These are phyloP conservation scores for Aegilops sharonensis DNA, from an alignment of 176 grass and related monocot genomes.

Conservation along the genomic window DNA sequence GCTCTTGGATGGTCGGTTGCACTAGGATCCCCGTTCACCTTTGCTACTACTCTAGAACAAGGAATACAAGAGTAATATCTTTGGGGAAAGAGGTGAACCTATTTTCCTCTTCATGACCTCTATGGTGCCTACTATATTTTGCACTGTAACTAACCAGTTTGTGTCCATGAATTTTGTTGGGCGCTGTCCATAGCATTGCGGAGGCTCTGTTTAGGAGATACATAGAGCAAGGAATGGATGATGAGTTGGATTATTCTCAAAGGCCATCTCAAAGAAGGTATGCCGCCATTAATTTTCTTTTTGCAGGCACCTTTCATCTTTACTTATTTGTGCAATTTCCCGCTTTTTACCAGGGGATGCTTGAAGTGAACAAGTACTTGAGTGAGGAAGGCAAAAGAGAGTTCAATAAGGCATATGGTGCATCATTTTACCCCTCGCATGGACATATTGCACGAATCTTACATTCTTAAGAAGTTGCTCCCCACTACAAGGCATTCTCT, in stretches of 20 bases:
- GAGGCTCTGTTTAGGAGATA: too few species aligned
- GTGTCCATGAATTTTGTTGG: too few species aligned
- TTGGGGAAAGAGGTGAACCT: conserved; percentile 62
- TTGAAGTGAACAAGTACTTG: conserved; percentile 58
- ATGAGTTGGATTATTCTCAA: conserved; percentile 5
- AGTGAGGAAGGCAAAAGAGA: conserved; percentile 62
- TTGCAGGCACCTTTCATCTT: neutral
- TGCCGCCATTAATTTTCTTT: neutral
- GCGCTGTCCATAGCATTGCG: too few species aligned
- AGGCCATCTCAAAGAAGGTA: conserved; percentile 69
- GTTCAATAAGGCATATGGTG: conserved; percentile 61
- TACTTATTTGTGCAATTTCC: neutral
- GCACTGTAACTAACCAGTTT: too few species aligned
- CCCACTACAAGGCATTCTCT: too few species aligned
- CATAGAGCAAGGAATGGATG: too few species aligned
- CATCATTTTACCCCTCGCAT: conserved; percentile 68
- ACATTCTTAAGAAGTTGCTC: too few species aligned
- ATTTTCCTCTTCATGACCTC: neutral
- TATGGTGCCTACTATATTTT: too few species aligned
- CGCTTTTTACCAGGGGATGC: conserved; percentile 48
- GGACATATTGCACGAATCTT: conserved; percentile 37
- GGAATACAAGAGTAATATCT: conserved; percentile 78
- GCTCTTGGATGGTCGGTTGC: conserved; percentile 78
- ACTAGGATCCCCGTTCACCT: conserved; percentile 58
- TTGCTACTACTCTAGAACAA: conserved; percentile 61